Percentiles rank a stretch among this genome's conserved stretches.
Conservation (phyloP, 2,329 filamentous ascomycete genomes). For the Blastomyces percursus region DNA sequence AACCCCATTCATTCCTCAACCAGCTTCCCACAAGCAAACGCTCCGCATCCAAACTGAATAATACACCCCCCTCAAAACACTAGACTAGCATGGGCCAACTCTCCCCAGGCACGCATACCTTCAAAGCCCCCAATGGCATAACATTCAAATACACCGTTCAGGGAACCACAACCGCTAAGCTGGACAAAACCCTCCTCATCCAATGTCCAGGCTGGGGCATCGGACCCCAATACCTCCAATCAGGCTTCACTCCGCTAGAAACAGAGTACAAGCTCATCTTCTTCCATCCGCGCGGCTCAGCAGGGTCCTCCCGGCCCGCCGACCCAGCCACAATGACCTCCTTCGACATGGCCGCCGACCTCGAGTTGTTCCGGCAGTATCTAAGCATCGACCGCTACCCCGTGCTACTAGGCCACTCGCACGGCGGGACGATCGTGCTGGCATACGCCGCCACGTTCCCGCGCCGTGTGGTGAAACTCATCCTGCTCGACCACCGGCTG, state of each 20-base stretch:
- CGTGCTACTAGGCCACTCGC: slow-evolving; percentile 19
- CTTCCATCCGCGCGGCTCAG: slow-evolving; percentile 21
- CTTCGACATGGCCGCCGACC: slow-evolving; percentile 17
- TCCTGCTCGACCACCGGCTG: slow-evolving; percentile 19
- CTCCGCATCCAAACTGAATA: not conserved
- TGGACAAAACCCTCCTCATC: slow-evolving; percentile 12
- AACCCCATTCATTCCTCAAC: not conserved
- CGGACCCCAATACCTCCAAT: slow-evolving; percentile 17
- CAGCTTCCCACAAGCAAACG: not conserved
- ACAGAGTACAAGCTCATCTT: slow-evolving; percentile 17
- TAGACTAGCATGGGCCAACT: not conserved
- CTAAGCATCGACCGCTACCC: slow-evolving; percentile 16
- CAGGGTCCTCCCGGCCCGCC: slow-evolving; percentile 12
- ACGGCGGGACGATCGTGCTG: slow-evolving; percentile 21
- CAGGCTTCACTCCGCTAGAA: slow-evolving; percentile 13
- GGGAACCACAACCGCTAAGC: not conserved
- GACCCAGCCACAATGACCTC: slow-evolving; percentile 14
- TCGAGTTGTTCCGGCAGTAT: slow-evolving; percentile 19
- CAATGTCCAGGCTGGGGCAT: slow-evolving; percentile 21
- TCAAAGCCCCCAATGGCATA: slow-evolving; percentile 14
- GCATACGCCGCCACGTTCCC: slow-evolving; percentile 21
- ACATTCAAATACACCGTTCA: slow-evolving; percentile 16
- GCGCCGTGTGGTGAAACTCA: slow-evolving; percentile 15
- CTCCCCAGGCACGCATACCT: slow-evolving; percentile 14
- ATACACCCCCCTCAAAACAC: not conserved